phyloP scores from a whole-genome alignment of 495 filamentous ascomycete genomes.

The Penicillium atrosanguineum region DNA sequence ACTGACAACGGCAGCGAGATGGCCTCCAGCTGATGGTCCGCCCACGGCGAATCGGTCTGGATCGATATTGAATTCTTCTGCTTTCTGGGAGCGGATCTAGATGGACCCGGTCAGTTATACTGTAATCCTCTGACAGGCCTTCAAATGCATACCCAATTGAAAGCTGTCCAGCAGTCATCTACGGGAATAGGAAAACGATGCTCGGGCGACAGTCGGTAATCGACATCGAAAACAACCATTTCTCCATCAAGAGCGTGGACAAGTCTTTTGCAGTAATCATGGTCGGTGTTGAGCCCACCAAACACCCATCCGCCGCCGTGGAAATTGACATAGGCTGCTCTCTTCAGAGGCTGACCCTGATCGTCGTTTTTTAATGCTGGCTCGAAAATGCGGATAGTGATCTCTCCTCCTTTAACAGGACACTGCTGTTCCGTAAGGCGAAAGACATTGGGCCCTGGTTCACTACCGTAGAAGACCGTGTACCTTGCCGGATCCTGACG shows the following conservation, averaged over 20 bases:
- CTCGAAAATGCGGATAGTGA: constrained; percentile 39
- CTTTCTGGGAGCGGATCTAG: constrained; percentile 33
- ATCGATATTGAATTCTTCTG: constrained; percentile 34
- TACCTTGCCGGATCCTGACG: constrained; percentile 39
- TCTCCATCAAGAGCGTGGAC: constrained; percentile 35
- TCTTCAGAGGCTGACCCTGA: constrained; percentile 29
- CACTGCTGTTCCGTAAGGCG: constrained; percentile 41
- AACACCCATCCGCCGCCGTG: constrained; percentile 44
- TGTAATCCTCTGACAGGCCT: background rate
- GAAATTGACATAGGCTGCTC: constrained; percentile 39
- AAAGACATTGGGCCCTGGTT: constrained; percentile 32
- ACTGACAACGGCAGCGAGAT: constrained; percentile 36
- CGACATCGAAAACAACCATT: constrained; percentile 39
- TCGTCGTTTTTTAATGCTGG: constrained; percentile 26
- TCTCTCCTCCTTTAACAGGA: constrained; percentile 35
- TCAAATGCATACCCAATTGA: constrained; percentile 34
- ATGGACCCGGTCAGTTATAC: background rate
- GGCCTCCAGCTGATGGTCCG: constrained; percentile 38
- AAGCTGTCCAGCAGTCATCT: constrained; percentile 40
- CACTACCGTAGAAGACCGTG: constrained; percentile 33
- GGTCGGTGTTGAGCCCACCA: constrained; percentile 31
- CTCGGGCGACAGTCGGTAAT: constrained; percentile 40
- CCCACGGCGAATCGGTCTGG: constrained; percentile 30
- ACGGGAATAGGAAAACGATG: constrained; percentile 33
- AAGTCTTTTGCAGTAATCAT: constrained; percentile 37